Evolutionary conservation across 148 eudicot species (phyloP).

Genomic region (Euryodendron excelsum): DNA sequence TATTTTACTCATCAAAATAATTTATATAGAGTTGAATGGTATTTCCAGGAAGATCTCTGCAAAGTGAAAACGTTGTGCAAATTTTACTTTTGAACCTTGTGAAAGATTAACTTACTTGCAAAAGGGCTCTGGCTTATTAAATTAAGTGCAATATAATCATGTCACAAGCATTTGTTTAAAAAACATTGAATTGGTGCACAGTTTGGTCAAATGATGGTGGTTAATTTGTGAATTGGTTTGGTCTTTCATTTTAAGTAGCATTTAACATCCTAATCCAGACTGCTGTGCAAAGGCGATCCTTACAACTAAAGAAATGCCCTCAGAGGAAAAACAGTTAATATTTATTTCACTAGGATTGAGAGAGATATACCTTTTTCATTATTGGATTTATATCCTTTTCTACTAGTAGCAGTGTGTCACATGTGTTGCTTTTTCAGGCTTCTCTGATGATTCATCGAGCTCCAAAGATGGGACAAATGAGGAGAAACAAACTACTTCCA

Average conservation of each 20-base stretch:
- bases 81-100: not conserved
- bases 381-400: not conserved
- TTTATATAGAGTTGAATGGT: not conserved
- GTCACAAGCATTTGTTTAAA: not conserved
- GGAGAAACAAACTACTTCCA: constrained; percentile 23
- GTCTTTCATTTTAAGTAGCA: not conserved
- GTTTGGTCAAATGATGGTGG: not conserved
- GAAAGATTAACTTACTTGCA: not conserved
- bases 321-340: not conserved
- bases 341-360: not conserved
- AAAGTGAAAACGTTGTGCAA: too few species aligned
- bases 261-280: not conserved
- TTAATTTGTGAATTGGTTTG: not conserved
- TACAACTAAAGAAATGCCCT: not conserved
- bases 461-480: constrained; percentile 34
- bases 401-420: not conserved
- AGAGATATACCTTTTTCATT: not conserved
- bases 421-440: constrained; percentile 38
- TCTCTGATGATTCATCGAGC: constrained; percentile 44
- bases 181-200: not conserved
- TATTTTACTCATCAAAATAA: too few species aligned
- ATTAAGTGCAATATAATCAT: not conserved
- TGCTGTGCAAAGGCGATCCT: not conserved
- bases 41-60: not conserved
- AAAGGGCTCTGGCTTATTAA: not conserved